phyloP scores from a whole-genome alignment of 257 asterid genomes.

The Primulina tabacum region DNA sequence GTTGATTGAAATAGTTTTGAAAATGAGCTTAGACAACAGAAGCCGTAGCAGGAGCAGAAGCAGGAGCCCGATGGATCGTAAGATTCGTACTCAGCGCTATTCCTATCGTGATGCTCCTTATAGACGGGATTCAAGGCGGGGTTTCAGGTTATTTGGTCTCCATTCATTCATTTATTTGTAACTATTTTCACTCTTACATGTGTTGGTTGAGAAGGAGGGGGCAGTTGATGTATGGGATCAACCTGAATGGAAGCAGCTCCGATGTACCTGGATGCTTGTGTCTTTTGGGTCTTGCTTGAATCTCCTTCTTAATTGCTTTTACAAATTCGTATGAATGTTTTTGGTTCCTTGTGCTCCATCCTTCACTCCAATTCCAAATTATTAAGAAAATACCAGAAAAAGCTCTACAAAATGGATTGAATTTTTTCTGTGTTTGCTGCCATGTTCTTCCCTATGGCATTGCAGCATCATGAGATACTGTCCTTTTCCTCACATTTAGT shows the following conservation, averaged over 20 bases:
- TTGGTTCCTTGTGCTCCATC: neutral
- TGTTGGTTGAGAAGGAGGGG: constrained; percentile 38
- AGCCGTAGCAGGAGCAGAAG: constrained; percentile 79
- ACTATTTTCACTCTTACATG: constrained; percentile 32
- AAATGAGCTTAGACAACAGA: constrained; percentile 74
- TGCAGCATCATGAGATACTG: constrained; percentile 12
- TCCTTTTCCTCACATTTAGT: neutral
- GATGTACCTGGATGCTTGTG: constrained; percentile 8
- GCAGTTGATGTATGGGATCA: constrained; percentile 32
- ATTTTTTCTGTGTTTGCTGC: neutral
- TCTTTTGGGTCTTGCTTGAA: constrained; percentile 10
- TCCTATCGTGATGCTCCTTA: constrained; percentile 95
- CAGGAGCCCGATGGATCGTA: constrained; percentile 96
- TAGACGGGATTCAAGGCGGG: constrained; percentile 76
- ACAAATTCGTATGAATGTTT: neutral
- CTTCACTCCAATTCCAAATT: neutral
- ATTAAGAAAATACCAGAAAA: neutral
- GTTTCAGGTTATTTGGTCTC: constrained; percentile 83
- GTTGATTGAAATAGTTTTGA: constrained; percentile 42
- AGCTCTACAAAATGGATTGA: neutral
- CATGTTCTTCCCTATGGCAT: constrained; percentile 7
- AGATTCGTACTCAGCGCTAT: constrained; percentile 75
- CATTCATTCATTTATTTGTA: constrained; percentile 40
- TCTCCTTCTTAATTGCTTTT: constrained; percentile 12
- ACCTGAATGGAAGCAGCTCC: constrained; percentile 27